phyloP scores from a whole-genome alignment of 306 rosid genomes.

The Acacia acuminata region DNA sequence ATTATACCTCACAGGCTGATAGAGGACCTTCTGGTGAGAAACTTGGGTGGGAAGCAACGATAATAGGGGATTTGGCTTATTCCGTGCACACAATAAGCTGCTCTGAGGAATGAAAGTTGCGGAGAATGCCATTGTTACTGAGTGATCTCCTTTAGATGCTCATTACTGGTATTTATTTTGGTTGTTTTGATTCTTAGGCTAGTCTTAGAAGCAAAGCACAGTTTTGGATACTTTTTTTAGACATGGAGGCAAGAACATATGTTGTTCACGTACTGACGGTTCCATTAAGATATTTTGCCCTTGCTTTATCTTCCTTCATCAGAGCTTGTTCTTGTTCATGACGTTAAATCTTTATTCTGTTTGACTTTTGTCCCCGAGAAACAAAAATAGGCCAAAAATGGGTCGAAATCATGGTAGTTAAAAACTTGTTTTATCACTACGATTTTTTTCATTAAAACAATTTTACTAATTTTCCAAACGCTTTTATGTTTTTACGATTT shows the following conservation, averaged over 20 bases:
- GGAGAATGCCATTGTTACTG: slow-evolving; percentile 32
- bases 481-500: too few species aligned
- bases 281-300: neutral
- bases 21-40: neutral
- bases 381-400: neutral
- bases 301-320: neutral
- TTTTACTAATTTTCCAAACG: too few species aligned
- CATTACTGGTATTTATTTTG: slow-evolving; percentile 23
- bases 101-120: slow-evolving; percentile 22
- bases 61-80: neutral
- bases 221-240: neutral
- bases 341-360: neutral
- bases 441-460: too few species aligned
- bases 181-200: slow-evolving; percentile 16
- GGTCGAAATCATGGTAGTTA: too few species aligned
- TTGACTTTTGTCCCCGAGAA: neutral
- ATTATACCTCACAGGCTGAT: neutral
- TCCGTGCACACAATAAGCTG: slow-evolving; percentile 15
- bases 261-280: neutral
- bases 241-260: slow-evolving; percentile 25
- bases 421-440: too few species aligned
- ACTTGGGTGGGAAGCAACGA: neutral
- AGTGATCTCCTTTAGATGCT: neutral
- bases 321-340: neutral
- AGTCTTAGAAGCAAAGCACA: slow-evolving; percentile 26